A percentile compares a stretch with the other conserved stretches of the same genome.
Conservation (phyloP, 23 red algal genomes). For the Gracilaria caudata region DNA sequence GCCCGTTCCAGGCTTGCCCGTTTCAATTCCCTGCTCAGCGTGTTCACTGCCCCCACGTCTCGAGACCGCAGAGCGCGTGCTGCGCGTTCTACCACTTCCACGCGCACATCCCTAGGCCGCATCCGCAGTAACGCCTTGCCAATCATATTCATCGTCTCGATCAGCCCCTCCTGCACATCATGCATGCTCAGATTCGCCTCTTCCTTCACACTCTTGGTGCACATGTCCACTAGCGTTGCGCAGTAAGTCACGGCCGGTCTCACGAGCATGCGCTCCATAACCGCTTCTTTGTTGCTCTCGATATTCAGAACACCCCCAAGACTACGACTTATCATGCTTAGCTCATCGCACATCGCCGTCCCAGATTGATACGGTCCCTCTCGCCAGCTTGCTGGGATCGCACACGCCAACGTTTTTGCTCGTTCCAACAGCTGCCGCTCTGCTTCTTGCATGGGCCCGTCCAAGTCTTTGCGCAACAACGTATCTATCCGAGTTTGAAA, state of each 20-base stretch:
- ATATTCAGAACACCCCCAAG: constrained; percentile 55
- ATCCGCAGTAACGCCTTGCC: constrained; percentile 15
- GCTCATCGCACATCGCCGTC: constrained; percentile 56
- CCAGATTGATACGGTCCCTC: constrained; percentile 72
- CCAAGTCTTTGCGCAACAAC: constrained; percentile 26
- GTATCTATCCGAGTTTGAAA: constrained; percentile 47
- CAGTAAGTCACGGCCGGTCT: constrained; percentile 56
- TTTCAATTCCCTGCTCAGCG: constrained; percentile 23
- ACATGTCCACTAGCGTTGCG: constrained; percentile 53
- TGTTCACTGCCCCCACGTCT: constrained; percentile 13
- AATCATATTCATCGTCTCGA: constrained; percentile 21
- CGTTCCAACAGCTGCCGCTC: constrained; percentile 61
- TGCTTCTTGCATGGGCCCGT: constrained; percentile 50
- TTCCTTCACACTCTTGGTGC: constrained; percentile 33
- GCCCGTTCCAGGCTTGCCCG: neutral
- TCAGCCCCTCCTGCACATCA: constrained; percentile 36
- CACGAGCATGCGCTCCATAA: constrained; percentile 46
- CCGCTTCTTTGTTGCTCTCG: constrained; percentile 30
- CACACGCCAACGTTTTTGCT: constrained; percentile 52
- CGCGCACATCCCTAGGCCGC: neutral
- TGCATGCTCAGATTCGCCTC: constrained; percentile 25
- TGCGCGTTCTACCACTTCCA: constrained; percentile 10
- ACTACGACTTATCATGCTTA: constrained; percentile 33
- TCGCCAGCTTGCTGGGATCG: constrained; percentile 52
- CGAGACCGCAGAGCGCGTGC: constrained; percentile 26